A percentile compares a stretch with the other conserved stretches of the same genome.
phyloP scores from a whole-genome alignment of 202 grass and related monocot genomes.

The Setaria viridis region DNA sequence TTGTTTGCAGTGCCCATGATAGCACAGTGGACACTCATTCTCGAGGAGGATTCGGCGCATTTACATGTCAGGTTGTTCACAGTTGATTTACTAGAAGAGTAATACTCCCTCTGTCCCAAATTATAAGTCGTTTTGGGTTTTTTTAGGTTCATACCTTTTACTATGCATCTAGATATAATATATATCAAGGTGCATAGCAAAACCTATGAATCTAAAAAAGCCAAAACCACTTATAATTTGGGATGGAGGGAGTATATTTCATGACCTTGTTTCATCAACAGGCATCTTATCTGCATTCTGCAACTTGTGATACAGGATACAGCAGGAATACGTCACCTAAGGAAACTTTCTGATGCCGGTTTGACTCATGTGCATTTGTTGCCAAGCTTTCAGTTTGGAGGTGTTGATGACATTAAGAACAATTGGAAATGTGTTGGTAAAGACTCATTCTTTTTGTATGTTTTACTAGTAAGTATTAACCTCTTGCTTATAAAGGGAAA shows the following conservation, averaged over 20 bases:
- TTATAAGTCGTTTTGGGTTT: too few species aligned
- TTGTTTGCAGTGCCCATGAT: conserved; percentile 65
- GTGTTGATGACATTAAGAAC: conserved; percentile 77
- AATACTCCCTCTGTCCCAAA: too few species aligned
- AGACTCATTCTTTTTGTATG: conserved; percentile 36
- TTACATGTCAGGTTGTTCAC: conserved; percentile 76
- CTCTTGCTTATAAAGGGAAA: conserved; percentile 6
- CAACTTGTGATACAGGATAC: conserved; percentile 71
- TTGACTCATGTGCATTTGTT: conserved; percentile 94
- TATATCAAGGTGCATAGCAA: too few species aligned
- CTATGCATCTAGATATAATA: too few species aligned
- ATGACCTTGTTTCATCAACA: conserved; percentile 5
- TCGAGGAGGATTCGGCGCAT: conserved; percentile 72
- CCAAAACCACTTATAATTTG: too few species aligned
- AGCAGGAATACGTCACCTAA: conserved; percentile 63
- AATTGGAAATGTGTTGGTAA: conserved; percentile 91
- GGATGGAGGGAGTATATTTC: neutral
- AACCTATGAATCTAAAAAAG: too few species aligned
- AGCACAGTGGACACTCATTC: conserved; percentile 58
- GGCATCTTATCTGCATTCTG: conserved; percentile 35
- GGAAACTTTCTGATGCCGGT: conserved; percentile 75
- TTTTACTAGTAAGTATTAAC: conserved; percentile 22
- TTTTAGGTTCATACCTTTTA: too few species aligned
- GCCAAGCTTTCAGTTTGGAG: conserved; percentile 89
- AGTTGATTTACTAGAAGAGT: conserved; percentile 30